Conservation (phyloP, 2,329 filamentous ascomycete genomes). For the Elsinoe batatas region DNA sequence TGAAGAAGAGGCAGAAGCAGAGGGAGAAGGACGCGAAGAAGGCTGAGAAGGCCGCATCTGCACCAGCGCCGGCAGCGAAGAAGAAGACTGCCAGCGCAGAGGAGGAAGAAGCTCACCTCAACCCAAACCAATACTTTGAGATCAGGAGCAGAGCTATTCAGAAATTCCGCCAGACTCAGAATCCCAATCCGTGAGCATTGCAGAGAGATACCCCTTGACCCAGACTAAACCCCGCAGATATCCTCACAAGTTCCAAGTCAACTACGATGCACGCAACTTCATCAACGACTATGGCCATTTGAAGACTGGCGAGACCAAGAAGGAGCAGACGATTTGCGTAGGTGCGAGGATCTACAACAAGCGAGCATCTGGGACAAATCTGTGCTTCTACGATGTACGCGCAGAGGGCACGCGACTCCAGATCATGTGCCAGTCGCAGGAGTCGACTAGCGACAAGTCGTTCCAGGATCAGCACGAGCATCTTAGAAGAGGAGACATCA, state of each 20-base stretch:
- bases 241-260: conserved; percentile 87
- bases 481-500: conserved; percentile 82
- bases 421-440: conserved; percentile 82
- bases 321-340: conserved; percentile 64
- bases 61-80: conserved; percentile 47
- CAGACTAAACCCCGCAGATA: conserved; percentile 38
- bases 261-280: conserved; percentile 73
- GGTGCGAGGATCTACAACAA: conserved; percentile 86
- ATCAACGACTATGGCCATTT: conserved; percentile 66
- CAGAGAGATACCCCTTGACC: too few species aligned
- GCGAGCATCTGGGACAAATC: conserved; percentile 69
- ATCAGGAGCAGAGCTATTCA: conserved; percentile 78
- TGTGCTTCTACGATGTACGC: conserved; percentile 84
- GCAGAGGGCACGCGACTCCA: conserved; percentile 70
- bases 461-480: conserved; percentile 87
- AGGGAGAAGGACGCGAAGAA: conserved; percentile 81
- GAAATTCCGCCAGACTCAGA: conserved; percentile 61
- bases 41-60: conserved; percentile 67
- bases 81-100: conserved; percentile 52
- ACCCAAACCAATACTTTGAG: conserved; percentile 88
- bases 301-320: conserved; percentile 76
- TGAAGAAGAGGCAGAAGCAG: conserved; percentile 94
- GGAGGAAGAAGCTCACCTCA: conserved; percentile 62
- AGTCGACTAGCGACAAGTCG: conserved; percentile 55
- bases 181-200: conserved; percentile 51